Conservation (phyloP, 1,139 yeast species). For the Casaregolazyma suthepensis region DNA sequence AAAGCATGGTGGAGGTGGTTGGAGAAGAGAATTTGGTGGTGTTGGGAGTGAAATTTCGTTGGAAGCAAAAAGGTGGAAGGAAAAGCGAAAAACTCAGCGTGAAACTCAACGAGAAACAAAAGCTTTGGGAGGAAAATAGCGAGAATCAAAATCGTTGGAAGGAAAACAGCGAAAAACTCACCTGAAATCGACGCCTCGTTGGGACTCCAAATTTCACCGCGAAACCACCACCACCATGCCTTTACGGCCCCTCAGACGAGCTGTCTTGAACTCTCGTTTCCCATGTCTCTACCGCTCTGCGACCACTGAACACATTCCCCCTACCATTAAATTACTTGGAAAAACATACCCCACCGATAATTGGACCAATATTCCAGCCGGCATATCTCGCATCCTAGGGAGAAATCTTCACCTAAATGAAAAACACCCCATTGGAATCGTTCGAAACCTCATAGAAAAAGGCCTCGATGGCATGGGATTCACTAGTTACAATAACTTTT, state of each 20-base stretch:
- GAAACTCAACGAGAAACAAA: too few relatives aligned
- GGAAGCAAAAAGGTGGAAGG: too few relatives aligned
- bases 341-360: constrained; percentile 56
- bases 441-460: constrained; percentile 64
- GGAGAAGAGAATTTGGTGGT: background rate
- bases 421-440: constrained; percentile 84
- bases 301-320: background rate
- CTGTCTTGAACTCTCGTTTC: background rate
- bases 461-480: constrained; percentile 64
- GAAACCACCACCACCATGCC: background rate
- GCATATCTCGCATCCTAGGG: constrained; percentile 62
- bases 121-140: too few relatives aligned
- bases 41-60: too few relatives aligned
- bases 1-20: background rate
- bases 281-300: background rate
- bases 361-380: constrained; percentile 81
- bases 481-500: constrained; percentile 73
- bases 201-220: background rate
- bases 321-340: constrained; percentile 38
- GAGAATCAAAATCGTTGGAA: too few relatives aligned
- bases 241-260: background rate
- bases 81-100: too few relatives aligned
- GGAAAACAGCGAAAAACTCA: too few relatives aligned
- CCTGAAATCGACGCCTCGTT: too few relatives aligned
- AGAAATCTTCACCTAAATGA: constrained; percentile 68